Percentiles rank a stretch among this genome's conserved stretches.
These are phyloP conservation scores for Penicillium chermesinum DNA, from an alignment of 495 filamentous ascomycete species.

Conservation along the genomic window DNA sequence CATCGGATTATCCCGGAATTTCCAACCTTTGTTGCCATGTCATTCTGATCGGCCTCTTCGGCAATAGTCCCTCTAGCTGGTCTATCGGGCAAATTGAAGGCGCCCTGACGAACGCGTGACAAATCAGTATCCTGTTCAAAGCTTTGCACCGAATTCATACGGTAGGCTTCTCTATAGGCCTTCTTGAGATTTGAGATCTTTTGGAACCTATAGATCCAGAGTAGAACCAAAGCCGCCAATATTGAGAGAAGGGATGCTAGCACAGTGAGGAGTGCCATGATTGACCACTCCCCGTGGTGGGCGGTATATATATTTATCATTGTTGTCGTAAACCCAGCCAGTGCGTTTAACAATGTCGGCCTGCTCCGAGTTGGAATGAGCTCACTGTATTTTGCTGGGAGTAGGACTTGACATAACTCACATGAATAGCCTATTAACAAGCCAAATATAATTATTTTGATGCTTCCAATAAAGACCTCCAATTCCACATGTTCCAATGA, in stretches of 20 bases:
- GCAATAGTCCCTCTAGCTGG: no score
- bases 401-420: no score
- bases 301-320: conserved; percentile 45
- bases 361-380: conserved; percentile 6
- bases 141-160: no score
- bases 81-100: no score
- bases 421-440: conserved; percentile 25
- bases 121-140: no score
- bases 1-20: no score
- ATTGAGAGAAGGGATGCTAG: conserved; percentile 8
- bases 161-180: no score
- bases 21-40: no score
- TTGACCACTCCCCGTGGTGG: conserved; percentile 38
- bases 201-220: conserved; percentile 1
- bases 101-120: no score
- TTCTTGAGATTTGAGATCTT: neutral
- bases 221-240: neutral
- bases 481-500: conserved; percentile 9
- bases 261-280: conserved; percentile 39
- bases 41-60: no score
- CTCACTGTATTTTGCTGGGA: neutral
- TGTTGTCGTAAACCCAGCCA: conserved; percentile 46
- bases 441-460: conserved; percentile 25
- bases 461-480: conserved; percentile 18
- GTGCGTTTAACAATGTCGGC: conserved; percentile 33